These are phyloP conservation scores for Pseudogymnoascus sp. DNA, from an alignment of 2,329 filamentous ascomycete genomes.

Conservation along the genomic window DNA sequence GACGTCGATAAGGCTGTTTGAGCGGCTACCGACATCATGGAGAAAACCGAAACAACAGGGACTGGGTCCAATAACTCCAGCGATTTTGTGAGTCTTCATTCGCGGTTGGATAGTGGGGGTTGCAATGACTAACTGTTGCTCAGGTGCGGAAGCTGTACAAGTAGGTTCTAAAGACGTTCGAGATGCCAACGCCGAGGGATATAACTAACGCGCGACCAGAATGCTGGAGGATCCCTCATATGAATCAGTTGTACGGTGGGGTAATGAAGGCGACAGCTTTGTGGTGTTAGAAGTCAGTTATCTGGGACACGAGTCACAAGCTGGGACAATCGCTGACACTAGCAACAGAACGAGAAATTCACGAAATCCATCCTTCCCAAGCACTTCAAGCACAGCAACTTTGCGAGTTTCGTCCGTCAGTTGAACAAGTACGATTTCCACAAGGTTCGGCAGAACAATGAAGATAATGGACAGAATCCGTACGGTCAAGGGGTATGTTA, in stretches of 20 bases:
- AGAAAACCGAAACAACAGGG: conserved; percentile 25
- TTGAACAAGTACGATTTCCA: conserved; percentile 98
- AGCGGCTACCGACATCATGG: conserved; percentile 19
- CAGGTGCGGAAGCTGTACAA: conserved; percentile 98
- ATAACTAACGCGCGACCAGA: conserved; percentile 41
- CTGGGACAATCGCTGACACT: conserved; percentile 16
- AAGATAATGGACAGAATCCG: conserved; percentile 72
- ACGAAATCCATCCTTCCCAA: conserved; percentile 95
- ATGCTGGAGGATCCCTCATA: conserved; percentile 97
- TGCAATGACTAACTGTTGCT: conserved; percentile 16
- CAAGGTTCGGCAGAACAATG: conserved; percentile 87
- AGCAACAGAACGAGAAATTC: conserved; percentile 82
- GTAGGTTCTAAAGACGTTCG: conserved; percentile 43
- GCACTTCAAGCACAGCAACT: conserved; percentile 98
- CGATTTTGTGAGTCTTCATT: conserved; percentile 70
- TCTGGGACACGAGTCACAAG: neutral
- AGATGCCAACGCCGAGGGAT: conserved; percentile 17
- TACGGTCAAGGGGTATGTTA: conserved; percentile 67
- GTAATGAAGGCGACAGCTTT: conserved; percentile 88
- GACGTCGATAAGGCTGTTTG: neutral
- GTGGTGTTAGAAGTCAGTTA: conserved; percentile 82
- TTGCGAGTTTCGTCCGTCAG: conserved; percentile 91
- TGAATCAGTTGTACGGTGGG: conserved; percentile 89
- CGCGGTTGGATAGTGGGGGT: conserved; percentile 7
- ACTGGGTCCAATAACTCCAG: conserved; percentile 68